Base-by-base conservation (phyloP, 2,329 filamentous ascomycete genomes). In the Penicillium sp. region DNA sequence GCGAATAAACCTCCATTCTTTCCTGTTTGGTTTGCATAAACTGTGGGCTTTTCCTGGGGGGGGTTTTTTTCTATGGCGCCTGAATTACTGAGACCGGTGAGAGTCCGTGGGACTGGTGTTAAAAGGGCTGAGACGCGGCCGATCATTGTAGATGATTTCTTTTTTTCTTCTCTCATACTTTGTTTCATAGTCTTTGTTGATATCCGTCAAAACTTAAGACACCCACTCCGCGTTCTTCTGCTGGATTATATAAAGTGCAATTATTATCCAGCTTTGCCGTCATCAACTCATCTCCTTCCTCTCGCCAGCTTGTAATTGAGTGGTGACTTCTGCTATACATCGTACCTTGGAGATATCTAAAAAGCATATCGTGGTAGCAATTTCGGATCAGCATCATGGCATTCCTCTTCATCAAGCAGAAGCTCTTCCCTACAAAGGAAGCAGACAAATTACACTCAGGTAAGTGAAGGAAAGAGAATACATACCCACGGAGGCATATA, bases 321-420 rank as follows among this genome's bases (percentile, higher is more conserved):
- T 36, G 39, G 29, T 45, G 39, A 12, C 4, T 36, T 36, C 19
- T 49, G 35, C 43, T 39, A 23, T 13, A 33, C 33, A 41, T 48
- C 15, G 27, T 33, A 35, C 21, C 31, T 27, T n/a, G 38, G 39
- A 52, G 21, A 52, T 44, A 52, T 33, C 39, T 9, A 35, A 23
- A 23, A 47, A 47, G 44, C 29, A 47, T 21, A 47, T 23, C 13
- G 7, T 33, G 44, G 29, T 47, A 33, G 29, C 44, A 48, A 21
- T 27, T 17, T 29, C 27, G 31, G 9, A 36, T 39, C 7, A 49
- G 25, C 48, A 65, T 36, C 27, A 76, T 76, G 73, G 73, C 73
- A n/a, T 62, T 76, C n/a, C 59, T 74, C 21, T 75, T 75, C 49
- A 42, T 76, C 59, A 76, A 74, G 57, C 67, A 73, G 47, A 75